Evolutionary conservation across 306 rosid species (phyloP).

Genomic region (Cucurbita ficifolia): DNA sequence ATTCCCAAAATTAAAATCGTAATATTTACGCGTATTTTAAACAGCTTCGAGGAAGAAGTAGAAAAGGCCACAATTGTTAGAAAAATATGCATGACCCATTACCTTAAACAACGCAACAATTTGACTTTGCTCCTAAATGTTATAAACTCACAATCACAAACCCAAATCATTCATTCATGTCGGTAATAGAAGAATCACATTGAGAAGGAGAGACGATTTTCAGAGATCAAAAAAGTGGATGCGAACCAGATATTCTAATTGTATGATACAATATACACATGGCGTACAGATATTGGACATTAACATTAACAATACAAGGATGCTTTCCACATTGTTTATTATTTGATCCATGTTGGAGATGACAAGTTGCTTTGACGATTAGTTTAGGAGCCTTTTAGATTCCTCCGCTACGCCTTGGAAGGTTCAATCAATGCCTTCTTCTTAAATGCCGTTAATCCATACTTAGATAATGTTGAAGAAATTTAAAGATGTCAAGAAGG

Average conservation of each 20-base stretch:
- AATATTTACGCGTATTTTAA: conserved; percentile 7
- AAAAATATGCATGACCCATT: not conserved
- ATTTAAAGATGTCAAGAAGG: not conserved
- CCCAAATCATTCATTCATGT: not conserved
- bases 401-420: not conserved
- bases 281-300: not conserved
- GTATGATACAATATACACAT: not conserved
- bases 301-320: not conserved
- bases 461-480: not conserved
- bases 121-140: not conserved
- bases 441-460: not conserved
- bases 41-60: conserved; percentile 8
- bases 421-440: not conserved
- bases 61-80: conserved; percentile 16
- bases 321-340: not conserved
- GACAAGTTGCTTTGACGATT: not conserved
- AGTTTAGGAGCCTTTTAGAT: not conserved
- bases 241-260: not conserved
- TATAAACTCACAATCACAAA: not conserved
- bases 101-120: not conserved
- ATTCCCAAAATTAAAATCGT: conserved; percentile 8
- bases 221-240: not conserved
- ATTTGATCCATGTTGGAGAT: not conserved
- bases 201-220: not conserved
- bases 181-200: not conserved